These are phyloP conservation scores for Aspergillus pseudoviridinutans DNA, from an alignment of 2,329 filamentous ascomycete species.

Conservation along the genomic window DNA sequence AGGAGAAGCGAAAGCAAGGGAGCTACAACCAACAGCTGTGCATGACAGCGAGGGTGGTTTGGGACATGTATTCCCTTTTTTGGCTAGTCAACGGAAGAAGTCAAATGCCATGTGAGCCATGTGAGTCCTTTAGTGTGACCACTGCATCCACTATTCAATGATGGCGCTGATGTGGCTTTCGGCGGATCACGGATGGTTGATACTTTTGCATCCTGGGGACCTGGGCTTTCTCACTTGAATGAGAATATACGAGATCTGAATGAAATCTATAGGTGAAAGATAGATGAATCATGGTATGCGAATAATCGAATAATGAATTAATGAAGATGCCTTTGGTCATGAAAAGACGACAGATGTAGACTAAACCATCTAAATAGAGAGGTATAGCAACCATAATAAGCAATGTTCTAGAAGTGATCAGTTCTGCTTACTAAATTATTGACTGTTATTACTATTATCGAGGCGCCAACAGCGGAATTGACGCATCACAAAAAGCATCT, in stretches of 20 bases:
- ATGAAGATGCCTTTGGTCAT: not conserved
- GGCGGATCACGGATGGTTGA: not conserved
- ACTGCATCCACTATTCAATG: not conserved
- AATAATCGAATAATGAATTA: not conserved
- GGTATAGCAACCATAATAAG: not conserved
- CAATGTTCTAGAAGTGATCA: not conserved
- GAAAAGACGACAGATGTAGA: too few relatives aligned
- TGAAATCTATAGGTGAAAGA: not conserved
- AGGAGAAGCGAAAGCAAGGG: not conserved
- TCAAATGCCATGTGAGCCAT: not conserved
- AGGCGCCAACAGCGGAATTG: not conserved
- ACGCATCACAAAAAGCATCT: not conserved
- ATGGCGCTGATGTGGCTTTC: not conserved
- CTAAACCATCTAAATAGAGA: too few relatives aligned
- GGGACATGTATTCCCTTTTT: conserved; percentile 36
- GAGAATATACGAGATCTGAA: not conserved
- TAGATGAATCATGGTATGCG: not conserved
- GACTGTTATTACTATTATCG: not conserved
- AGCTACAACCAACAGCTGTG: conserved; percentile 1
- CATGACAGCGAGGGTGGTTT: conserved; percentile 18
- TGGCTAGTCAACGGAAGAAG: conserved; percentile 19
- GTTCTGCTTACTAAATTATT: not conserved
- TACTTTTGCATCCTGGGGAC: too few relatives aligned
- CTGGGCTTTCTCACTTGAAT: not conserved
- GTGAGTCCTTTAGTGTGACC: not conserved